Evolutionary conservation across 164 flowering plant species (phyloP), one percentile per base, ranked within the genome.

Genomic region (Santalum album): DNA sequence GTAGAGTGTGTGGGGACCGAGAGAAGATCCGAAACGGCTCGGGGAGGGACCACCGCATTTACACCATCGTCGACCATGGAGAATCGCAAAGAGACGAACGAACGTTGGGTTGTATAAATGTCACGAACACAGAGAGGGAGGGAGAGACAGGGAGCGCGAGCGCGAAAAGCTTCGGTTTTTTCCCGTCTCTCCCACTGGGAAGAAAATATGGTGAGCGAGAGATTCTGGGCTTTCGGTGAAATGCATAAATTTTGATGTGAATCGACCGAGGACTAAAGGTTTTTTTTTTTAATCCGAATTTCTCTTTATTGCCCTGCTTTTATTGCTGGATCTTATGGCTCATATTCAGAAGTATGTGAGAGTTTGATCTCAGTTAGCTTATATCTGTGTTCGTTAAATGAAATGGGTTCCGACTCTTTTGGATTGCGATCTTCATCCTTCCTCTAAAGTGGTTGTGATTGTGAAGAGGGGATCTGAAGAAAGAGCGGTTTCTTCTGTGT

Each of bases 131-230:
- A n/a, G n/a, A n/a, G n/a, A n/a, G n/a, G n/a, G n/a, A n/a, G n/a
- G n/a, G n/a, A n/a, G n/a, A n/a, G n/a, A n/a, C n/a, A n/a, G n/a
- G n/a, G n/a, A n/a, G n/a, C n/a, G n/a, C n/a, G n/a, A n/a, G n/a
- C n/a, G n/a, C n/a, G n/a, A 64, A 55, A 66, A 54, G 65, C 68
- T 59, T 70, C 65, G 70, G 61, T 59, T 54, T 65, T 64, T 70
- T 68, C 67, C 57, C 64, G 59, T 54, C 27, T 61, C 53, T 48
- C 51, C 53, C 54, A 50, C 45, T 19, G 17, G 49, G 36, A 46
- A 44, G 46, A 49, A 57, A 38, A 42, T 64, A 59, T n/a, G n/a
- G 65, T 23, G 63, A 57, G 43, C 49, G 35, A 36, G 51, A 36
- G 40, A 36, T 36, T 36, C 14, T 36, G 40, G 15, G 40, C 40